Percentiles rank a stretch among this genome's conserved stretches.
phyloP scores from a whole-genome alignment of 495 filamentous ascomycete species.

The Talaromyces trachyspermus region DNA sequence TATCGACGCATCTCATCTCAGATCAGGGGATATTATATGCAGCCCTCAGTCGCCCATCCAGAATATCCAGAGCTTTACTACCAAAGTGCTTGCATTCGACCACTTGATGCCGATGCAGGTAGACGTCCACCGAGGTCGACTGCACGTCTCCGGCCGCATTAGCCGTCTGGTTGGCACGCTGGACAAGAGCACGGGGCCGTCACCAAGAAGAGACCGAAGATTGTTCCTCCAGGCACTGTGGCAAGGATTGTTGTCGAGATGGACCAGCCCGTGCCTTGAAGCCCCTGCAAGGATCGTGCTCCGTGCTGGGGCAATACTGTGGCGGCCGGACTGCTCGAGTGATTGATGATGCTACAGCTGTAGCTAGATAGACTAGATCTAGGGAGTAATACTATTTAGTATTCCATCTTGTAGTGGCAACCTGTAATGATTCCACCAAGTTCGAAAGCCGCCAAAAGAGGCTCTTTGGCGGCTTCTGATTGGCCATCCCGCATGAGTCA shows the following conservation, averaged over 20 bases:
- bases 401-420: background rate
- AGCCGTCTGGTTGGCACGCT: slow-evolving; percentile 59
- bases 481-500: background rate
- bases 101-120: slow-evolving; percentile 80
- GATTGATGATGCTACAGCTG: too few relatives aligned
- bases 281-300: slow-evolving; percentile 71
- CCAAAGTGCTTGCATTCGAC: slow-evolving; percentile 85
- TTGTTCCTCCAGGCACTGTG: slow-evolving; percentile 66
- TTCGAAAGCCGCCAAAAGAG: slow-evolving; percentile 7
- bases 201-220: slow-evolving; percentile 75
- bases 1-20: slow-evolving; percentile 76
- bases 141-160: slow-evolving; percentile 73
- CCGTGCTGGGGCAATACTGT: slow-evolving; percentile 73
- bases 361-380: too few relatives aligned
- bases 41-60: slow-evolving; percentile 56
- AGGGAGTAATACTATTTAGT: too few relatives aligned
- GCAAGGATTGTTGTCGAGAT: slow-evolving; percentile 65
- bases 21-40: slow-evolving; percentile 80
- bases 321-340: slow-evolving; percentile 80
- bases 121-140: slow-evolving; percentile 77
- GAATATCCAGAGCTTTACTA: slow-evolving; percentile 60
- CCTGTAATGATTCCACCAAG: background rate
- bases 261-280: slow-evolving; percentile 74
- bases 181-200: slow-evolving; percentile 65
- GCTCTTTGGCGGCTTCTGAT: slow-evolving; percentile 9